A percentile compares a stretch with the other conserved stretches of the same genome.
These are phyloP conservation scores for Cordia subcordata DNA, from an alignment of 257 asterid species.

Conservation along the genomic window DNA sequence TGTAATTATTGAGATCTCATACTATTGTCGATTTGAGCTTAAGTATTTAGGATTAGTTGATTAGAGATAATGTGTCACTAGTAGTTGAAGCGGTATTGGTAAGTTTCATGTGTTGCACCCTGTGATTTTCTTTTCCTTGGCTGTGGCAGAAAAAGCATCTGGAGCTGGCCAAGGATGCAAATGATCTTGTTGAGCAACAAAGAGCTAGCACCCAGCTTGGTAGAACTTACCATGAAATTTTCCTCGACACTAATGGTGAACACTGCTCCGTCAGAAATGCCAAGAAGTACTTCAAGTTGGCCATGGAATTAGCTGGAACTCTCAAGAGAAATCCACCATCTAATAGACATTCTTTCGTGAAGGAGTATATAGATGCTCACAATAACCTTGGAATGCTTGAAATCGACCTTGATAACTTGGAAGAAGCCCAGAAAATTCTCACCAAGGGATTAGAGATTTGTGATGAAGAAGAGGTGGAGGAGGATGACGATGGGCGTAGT, in stretches of 20 bases:
- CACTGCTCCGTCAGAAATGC: conserved; percentile 62
- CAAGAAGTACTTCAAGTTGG: conserved; percentile 61
- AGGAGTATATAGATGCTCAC: conserved; percentile 88
- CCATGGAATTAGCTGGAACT: conserved; percentile 64
- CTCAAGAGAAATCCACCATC: conserved; percentile 44
- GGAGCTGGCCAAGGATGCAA: conserved; percentile 65
- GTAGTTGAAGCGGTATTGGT: not conserved
- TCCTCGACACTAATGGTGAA: conserved; percentile 71
- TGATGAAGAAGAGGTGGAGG: conserved; percentile 82
- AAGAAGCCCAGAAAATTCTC: conserved; percentile 65
- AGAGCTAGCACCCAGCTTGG: conserved; percentile 98
- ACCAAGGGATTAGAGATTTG: conserved; percentile 63
- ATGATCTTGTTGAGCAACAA: conserved; percentile 81
- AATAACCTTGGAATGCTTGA: conserved; percentile 96
- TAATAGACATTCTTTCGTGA: conserved; percentile 38
- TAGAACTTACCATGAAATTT: conserved; percentile 87
- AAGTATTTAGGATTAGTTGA: not conserved
- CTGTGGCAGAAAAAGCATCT: conserved; percentile 71
- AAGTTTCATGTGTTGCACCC: not conserved
- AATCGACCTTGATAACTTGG: conserved; percentile 75
- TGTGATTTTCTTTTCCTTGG: not conserved
- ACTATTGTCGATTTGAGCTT: no score
- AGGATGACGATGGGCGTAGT: conserved; percentile 69
- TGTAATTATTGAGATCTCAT: no score
- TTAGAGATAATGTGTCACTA: not conserved